Conservation (phyloP, 176 grass and related monocot species). For the Bothriochloa decipiens region DNA sequence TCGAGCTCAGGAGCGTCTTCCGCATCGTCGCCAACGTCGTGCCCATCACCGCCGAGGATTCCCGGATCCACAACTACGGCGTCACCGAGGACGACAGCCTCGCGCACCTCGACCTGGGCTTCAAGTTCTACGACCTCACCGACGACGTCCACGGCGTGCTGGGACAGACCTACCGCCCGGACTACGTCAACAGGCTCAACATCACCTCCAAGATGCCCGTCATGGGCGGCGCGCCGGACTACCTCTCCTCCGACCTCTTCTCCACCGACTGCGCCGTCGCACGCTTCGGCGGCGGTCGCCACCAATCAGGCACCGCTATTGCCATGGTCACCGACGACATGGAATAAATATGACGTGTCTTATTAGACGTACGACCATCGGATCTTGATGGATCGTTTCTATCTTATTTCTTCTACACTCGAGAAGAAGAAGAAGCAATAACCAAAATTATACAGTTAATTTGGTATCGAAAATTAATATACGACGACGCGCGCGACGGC, state of each 20-base stretch:
- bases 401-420: background rate
- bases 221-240: slow-evolving; percentile 45
- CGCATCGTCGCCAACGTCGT: slow-evolving; percentile 54
- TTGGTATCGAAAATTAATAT: too few relatives aligned
- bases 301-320: background rate
- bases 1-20: slow-evolving; percentile 53
- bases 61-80: slow-evolving; percentile 55
- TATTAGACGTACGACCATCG: background rate
- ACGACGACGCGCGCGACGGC: too few relatives aligned
- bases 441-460: too few relatives aligned
- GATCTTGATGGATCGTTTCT: background rate
- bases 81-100: slow-evolving; percentile 54
- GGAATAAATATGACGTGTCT: background rate
- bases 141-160: slow-evolving; percentile 63
- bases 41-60: slow-evolving; percentile 58
- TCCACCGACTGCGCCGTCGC: slow-evolving; percentile 53
- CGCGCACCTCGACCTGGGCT: slow-evolving; percentile 56
- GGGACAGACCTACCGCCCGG: slow-evolving; percentile 56
- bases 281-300: background rate
- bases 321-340: background rate
- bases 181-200: slow-evolving; percentile 61
- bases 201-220: slow-evolving; percentile 55
- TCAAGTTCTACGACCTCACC: slow-evolving; percentile 59
- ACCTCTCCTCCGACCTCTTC: slow-evolving; percentile 55
- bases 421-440: background rate